Base-by-base conservation (phyloP, 208 protist species). In the Phytomonas sp. region DNA sequence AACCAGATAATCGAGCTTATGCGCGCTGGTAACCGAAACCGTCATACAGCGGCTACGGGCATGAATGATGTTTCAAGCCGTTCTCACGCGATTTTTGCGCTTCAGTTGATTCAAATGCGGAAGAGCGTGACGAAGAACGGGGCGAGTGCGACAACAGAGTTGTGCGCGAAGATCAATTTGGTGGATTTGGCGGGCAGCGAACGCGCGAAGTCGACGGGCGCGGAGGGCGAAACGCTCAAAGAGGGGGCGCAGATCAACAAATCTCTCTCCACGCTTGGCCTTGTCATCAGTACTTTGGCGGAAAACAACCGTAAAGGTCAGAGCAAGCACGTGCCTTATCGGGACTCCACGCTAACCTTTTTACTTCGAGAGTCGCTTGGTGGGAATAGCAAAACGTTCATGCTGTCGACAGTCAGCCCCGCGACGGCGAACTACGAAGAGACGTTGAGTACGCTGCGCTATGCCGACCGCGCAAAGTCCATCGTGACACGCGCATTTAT, bases 41-140 rank as follows among this genome's bases (percentile, higher is more conserved):
- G 94, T 0, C 87, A 91, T 76, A 91, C 89, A 7, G 96, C 92
- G 1, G 67, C 76, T 2, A 99, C 98, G 0, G 80, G 85, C 37
- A 98, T 98, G 94, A 99, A 99, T 74, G 88, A 97, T n/a, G 76
- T 79, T 34, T 98, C 89, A 26, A 97, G 87, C 63, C 84, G 98
- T 34, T 98, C 97, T 4, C 98, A 99, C 79, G 97, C 97, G 31
- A 97, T 99, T 61, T 99, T 99, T 74, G 70, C 88, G 3, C 78
- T 99, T 37, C 77, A 81, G 51, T 65, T 97, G 15, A 37, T 91
- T 17, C 86, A 93, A 67, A 80, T 80, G 56, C 70, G 74, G 26
- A 75, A 43, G 13, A 53, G 30, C 13, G 60, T 60, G 46, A 76
- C 77, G 62, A 74, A 74, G 29, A 60, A 70, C 26, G 81, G 70